A percentile compares a stretch with the other conserved stretches of the same genome.
Evolutionary conservation across 192 early-diverging fungal genomes (phyloP).

Genomic region (Coemansia umbellata): DNA sequence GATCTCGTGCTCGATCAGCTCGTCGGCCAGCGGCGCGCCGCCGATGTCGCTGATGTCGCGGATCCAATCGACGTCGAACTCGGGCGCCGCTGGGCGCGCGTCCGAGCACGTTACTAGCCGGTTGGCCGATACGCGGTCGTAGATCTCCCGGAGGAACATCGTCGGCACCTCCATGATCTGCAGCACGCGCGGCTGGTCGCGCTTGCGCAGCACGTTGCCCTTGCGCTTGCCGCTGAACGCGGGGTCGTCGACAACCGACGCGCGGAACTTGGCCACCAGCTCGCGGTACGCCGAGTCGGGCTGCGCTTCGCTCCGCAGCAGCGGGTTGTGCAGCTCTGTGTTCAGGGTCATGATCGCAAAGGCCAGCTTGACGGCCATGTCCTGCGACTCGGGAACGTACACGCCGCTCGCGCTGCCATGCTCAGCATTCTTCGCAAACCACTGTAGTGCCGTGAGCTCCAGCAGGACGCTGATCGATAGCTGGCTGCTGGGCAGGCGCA

Average conservation of each 20-base stretch:
- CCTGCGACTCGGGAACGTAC: constrained; percentile 48
- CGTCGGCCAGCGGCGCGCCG: constrained; percentile 36
- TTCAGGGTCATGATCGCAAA: constrained; percentile 51
- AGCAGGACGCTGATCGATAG: constrained; percentile 41
- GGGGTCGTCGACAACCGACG: constrained; percentile 50
- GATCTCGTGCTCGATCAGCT: constrained; percentile 32
- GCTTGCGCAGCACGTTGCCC: constrained; percentile 53
- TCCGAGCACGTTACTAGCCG: constrained; percentile 48
- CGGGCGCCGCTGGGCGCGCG: constrained; percentile 37
- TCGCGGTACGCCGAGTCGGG: constrained; percentile 42
- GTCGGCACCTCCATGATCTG: constrained; percentile 50
- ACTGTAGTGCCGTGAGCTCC: constrained; percentile 46
- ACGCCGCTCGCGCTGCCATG: constrained; percentile 12
- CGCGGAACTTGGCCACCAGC: constrained; percentile 44
- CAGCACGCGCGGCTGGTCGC: constrained; percentile 52
- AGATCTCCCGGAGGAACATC: constrained; percentile 35
- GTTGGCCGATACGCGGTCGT: constrained; percentile 35
- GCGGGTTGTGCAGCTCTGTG: constrained; percentile 51
- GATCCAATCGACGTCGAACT: constrained; percentile 49
- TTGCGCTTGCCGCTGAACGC: constrained; percentile 45
- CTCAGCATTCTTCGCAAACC: constrained; percentile 42
- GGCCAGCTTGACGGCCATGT: constrained; percentile 48
- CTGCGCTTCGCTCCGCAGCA: constrained; percentile 34
- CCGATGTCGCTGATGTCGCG: constrained; percentile 24
- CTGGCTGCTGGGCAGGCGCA: constrained; percentile 43